Conservation (phyloP, 257 asterid genomes). For the Datura wrightii region DNA sequence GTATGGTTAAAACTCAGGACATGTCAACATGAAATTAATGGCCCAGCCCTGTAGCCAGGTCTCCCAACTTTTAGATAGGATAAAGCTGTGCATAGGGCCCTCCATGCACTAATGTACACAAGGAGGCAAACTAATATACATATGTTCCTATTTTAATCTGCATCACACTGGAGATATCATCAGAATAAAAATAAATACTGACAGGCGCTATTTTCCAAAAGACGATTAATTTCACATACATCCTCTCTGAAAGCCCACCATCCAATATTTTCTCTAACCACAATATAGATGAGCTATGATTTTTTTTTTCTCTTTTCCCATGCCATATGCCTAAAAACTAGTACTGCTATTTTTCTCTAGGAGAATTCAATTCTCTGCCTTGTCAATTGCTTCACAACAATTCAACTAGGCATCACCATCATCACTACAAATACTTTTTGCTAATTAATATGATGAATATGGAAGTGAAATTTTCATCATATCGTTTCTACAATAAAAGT, state of each 20-base stretch:
- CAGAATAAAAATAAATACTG: neutral
- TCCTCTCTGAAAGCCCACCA: neutral
- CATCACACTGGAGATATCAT: neutral
- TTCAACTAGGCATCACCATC: neutral
- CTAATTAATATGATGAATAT: constrained; percentile 20
- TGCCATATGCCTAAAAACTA: neutral
- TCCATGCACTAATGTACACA: neutral
- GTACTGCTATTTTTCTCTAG: neutral
- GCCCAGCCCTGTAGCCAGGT: too few relatives aligned
- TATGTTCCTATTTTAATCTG: neutral
- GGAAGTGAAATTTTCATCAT: constrained; percentile 20
- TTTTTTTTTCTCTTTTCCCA: neutral
- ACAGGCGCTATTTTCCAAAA: neutral
- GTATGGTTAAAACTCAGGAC: too few relatives aligned
- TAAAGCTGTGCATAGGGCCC: constrained; percentile 17
- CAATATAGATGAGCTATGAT: neutral
- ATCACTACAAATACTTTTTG: neutral
- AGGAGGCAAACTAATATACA: neutral
- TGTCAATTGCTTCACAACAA: neutral
- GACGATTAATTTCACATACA: neutral
- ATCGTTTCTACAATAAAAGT: constrained; percentile 9
- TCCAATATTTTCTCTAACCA: neutral
- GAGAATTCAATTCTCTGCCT: neutral
- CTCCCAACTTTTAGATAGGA: too few relatives aligned
- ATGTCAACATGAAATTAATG: too few relatives aligned